Evolutionary conservation across 106 monocot genomes (phyloP), one percentile per base, ranked within the genome.

Genomic region (Vanilla planifolia): DNA sequence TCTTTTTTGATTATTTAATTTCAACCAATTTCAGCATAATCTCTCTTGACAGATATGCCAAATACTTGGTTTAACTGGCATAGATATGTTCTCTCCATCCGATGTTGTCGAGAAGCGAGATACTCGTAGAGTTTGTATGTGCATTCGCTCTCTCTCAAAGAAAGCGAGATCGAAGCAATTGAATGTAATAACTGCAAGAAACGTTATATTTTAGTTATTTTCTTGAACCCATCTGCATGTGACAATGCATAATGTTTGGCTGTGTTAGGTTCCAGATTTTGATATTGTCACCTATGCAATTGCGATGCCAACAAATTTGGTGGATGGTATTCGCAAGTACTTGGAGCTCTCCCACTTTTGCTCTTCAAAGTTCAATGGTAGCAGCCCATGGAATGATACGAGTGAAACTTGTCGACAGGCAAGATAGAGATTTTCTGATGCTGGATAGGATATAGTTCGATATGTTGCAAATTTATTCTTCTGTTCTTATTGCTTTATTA

Each of bases 51-150:
- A 86, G 86, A 69, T 86, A 30, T 86, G 86, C 25, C 80, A 86
- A 41, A 86, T 86, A 46, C 53, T 86, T 33, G 78, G 81, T 25
- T 57, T 86, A 71, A 72, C 62, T 43, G 74, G 81, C 10, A 58
- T 86, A 39, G 86, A 86, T 69, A 48, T 86, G 59, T 86, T 81
- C 41, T 69, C 78, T 11, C 78, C 86, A 27, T 75, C 86, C 19
- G 86, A 86, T 69, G 86, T 78, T 19, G 86, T 86, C 39, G 81
- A 81, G 50, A 86, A 72, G 78, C 72, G 86, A 61, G 71, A 86
- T 66, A 51, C 61, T 52, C 86, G 86, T 27, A 77, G 71, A 72
- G 86, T 86, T 30, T 87, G 86, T 58, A 87, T 87, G 79, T 87
- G 86, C 51, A 75, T 87, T 51, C 86, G 86, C 24, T 87, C 78